Evolutionary conservation across 2,329 filamentous ascomycete species (phyloP).

Genomic region (Nemania serpens): DNA sequence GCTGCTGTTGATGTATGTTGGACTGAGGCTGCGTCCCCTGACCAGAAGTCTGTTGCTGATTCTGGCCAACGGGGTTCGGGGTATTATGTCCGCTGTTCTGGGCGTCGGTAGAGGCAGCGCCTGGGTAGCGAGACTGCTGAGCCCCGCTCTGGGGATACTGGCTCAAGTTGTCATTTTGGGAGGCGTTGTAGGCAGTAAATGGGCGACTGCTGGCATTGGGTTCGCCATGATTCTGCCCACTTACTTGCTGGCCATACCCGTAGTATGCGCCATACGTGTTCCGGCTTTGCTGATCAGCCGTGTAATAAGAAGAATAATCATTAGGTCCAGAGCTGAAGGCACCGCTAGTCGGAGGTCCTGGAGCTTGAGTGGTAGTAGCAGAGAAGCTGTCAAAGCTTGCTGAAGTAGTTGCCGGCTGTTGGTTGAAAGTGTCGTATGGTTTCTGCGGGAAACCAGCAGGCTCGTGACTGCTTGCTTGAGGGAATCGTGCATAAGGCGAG

Average conservation of each 20-base stretch:
- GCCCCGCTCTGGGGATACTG: conserved; percentile 79
- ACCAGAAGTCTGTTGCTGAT: conserved; percentile 50
- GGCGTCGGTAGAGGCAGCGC: conserved; percentile 64
- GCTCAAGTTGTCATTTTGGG: conserved; percentile 66
- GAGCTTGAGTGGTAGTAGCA: conserved; percentile 61
- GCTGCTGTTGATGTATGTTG: conserved; percentile 42
- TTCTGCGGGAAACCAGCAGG: conserved; percentile 70
- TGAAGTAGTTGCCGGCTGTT: conserved; percentile 60
- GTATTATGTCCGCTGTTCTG: conserved; percentile 91
- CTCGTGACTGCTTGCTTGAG: conserved; percentile 65
- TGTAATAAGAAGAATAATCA: conserved; percentile 88
- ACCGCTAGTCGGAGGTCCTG: conserved; percentile 63
- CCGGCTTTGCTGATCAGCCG: conserved; percentile 74
- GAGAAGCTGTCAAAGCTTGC: conserved; percentile 62
- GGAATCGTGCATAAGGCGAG: conserved; percentile 73
- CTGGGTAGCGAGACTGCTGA: conserved; percentile 64
- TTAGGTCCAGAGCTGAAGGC: conserved; percentile 74
- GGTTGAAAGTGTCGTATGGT: conserved; percentile 83
- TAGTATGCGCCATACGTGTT: conserved; percentile 81
- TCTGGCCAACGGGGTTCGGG: conserved; percentile 74
- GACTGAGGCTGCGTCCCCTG: conserved; percentile 45
- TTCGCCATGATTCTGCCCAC: conserved; percentile 72
- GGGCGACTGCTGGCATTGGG: conserved; percentile 73
- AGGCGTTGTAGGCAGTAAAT: conserved; percentile 74
- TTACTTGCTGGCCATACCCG: conserved; percentile 59